Evolutionary conservation across 768 basidiomycete species (phyloP).

Genomic region (Tricholoma furcatifolium): DNA sequence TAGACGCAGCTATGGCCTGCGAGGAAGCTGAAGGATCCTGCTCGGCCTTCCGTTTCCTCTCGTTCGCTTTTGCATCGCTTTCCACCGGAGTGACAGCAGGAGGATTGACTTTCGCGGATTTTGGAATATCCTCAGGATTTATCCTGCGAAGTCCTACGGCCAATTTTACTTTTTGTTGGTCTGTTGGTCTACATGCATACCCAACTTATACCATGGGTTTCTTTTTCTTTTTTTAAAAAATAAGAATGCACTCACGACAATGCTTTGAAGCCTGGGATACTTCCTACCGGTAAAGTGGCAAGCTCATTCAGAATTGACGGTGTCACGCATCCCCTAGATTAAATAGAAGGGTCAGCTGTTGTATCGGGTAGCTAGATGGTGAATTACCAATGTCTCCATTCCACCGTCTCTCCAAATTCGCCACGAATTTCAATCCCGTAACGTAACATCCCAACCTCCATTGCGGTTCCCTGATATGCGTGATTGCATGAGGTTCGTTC

Average conservation of each 20-base stretch:
- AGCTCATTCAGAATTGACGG: conserved; percentile 51
- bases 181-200: conserved; percentile 41
- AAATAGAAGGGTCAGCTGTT: conserved; percentile 6
- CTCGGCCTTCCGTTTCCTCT: conserved; percentile 46
- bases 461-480: conserved; percentile 36
- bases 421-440: conserved; percentile 52
- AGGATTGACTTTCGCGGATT: conserved; percentile 30
- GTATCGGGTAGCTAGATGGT: conserved; percentile 1
- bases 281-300: conserved; percentile 38
- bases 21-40: conserved; percentile 18
- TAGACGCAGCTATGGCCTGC: neutral
- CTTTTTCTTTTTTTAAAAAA: neutral
- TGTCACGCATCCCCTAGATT: conserved; percentile 69
- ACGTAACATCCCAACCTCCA: conserved; percentile 59
- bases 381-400: conserved; percentile 76
- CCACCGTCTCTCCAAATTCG: conserved; percentile 59
- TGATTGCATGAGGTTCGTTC: neutral
- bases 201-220: neutral
- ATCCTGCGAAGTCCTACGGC: conserved; percentile 57
- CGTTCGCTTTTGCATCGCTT: conserved; percentile 23
- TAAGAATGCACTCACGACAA: conserved; percentile 43
- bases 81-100: neutral
- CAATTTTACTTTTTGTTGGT: conserved; percentile 59
- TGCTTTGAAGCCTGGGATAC: conserved; percentile 47
- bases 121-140: conserved; percentile 57